Conservation (phyloP, 2,329 filamentous ascomycete species). For the Colletotrichum sp. region DNA sequence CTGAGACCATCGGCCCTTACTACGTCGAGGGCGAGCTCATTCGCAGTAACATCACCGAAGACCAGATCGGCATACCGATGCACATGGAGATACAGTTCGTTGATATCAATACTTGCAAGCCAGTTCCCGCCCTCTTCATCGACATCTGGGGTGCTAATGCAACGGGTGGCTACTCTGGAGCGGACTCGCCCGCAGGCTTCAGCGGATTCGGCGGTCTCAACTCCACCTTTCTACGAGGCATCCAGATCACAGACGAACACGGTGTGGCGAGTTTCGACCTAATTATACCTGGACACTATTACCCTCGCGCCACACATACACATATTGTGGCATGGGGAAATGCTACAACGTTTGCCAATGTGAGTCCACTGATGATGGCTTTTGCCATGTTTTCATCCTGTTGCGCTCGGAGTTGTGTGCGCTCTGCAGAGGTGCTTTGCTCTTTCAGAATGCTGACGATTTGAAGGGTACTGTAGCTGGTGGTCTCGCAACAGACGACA, state of each 20-base stretch:
- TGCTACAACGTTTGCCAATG: conserved; percentile 34
- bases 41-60: conserved; percentile 48
- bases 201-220: conserved; percentile 23
- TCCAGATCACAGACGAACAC: conserved; percentile 45
- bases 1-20: conserved; percentile 20
- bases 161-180: conserved; percentile 47
- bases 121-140: conserved; percentile 20
- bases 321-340: conserved; percentile 47
- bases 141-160: conserved; percentile 30
- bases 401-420: conserved; percentile 22
- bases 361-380: conserved; percentile 31
- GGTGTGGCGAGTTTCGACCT: conserved; percentile 48
- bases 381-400: conserved; percentile 43
- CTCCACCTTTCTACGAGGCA: conserved; percentile 37
- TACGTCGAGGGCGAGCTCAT: conserved; percentile 49
- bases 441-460: not conserved
- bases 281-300: conserved; percentile 51
- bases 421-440: not conserved
- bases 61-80: conserved; percentile 45
- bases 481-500: not conserved
- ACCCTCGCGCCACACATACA: conserved; percentile 50
- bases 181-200: conserved; percentile 18
- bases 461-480: not conserved
- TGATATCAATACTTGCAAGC: conserved; percentile 25
- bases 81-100: conserved; percentile 32